These are phyloP conservation scores for Pelargonium citronellum DNA, from an alignment of 441 rosid genomes.

Conservation along the genomic window DNA sequence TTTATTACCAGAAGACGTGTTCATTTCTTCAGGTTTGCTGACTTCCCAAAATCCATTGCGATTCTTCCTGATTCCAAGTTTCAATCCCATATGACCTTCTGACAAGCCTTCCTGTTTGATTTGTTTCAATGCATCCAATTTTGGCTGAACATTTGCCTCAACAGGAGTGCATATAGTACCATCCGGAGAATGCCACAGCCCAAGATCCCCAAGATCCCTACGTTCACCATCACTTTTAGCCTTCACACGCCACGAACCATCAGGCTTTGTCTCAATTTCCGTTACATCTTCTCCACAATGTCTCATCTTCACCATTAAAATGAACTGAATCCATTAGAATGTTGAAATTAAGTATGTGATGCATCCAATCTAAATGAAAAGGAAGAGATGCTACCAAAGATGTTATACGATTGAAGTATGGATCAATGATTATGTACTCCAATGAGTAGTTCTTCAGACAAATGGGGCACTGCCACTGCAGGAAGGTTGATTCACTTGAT, in stretches of 20 bases:
- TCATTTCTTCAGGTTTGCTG: slow-evolving; percentile 65
- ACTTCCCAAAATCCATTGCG: slow-evolving; percentile 83
- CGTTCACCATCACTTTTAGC: slow-evolving; percentile 69
- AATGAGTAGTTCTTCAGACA: slow-evolving; percentile 92
- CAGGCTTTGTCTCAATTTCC: slow-evolving; percentile 91
- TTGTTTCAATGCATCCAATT: slow-evolving; percentile 43
- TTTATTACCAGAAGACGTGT: slow-evolving; percentile 63
- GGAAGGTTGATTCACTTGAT: slow-evolving; percentile 19
- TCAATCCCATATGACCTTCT: slow-evolving; percentile 65
- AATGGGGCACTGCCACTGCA: slow-evolving; percentile 99
- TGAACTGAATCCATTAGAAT: not conserved
- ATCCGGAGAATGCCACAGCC: slow-evolving; percentile 77
- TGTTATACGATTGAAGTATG: slow-evolving; percentile 83
- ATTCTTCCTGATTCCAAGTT: slow-evolving; percentile 88
- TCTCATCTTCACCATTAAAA: slow-evolving; percentile 54
- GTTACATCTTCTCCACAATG: slow-evolving; percentile 82
- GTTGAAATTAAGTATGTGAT: slow-evolving; percentile 1
- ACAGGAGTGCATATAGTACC: slow-evolving; percentile 45
- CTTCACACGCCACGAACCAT: slow-evolving; percentile 96
- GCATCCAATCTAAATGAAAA: not conserved
- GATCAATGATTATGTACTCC: slow-evolving; percentile 81
- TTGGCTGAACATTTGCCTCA: slow-evolving; percentile 38
- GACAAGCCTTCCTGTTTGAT: slow-evolving; percentile 76
- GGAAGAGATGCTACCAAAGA: slow-evolving; percentile 49
- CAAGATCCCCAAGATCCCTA: slow-evolving; percentile 74